These are phyloP conservation scores for Plectosphaerella sp. DNA, from an alignment of 2,329 filamentous ascomycete species.

Conservation along the genomic window DNA sequence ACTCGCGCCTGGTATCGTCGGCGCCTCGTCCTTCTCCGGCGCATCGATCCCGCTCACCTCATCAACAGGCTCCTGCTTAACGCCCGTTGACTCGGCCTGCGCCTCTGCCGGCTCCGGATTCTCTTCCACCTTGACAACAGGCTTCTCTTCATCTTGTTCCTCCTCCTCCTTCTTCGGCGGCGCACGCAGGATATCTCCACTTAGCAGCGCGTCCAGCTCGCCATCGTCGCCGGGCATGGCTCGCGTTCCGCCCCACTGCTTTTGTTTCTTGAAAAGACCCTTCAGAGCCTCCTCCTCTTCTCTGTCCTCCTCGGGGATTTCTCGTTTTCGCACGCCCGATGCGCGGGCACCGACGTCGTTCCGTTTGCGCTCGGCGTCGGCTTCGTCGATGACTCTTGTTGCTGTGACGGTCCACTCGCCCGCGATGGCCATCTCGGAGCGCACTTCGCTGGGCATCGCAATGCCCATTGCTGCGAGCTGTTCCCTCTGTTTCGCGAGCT, in stretches of 20 bases:
- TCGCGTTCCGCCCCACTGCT: constrained; percentile 48
- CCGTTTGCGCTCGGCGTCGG: constrained; percentile 30
- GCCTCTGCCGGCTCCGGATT: constrained; percentile 1
- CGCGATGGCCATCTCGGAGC: constrained; percentile 78
- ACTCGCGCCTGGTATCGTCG: constrained; percentile 5
- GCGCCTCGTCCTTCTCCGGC: constrained; percentile 3
- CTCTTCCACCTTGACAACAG: constrained; percentile 21
- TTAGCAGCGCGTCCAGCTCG: constrained; percentile 60
- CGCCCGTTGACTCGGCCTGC: constrained; percentile 19
- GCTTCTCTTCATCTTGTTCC: constrained; percentile 1
- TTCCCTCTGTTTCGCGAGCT: constrained; percentile 78
- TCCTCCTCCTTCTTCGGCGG: constrained; percentile 22
- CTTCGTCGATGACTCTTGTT: constrained; percentile 52
- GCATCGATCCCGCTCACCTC: constrained; percentile 10
- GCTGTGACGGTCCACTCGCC: constrained; percentile 80
- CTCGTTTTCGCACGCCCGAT: constrained; percentile 59
- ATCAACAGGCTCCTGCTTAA: constrained; percentile 34
- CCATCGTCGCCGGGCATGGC: constrained; percentile 40
- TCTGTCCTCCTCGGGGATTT: constrained; percentile 53
- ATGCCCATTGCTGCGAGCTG: constrained; percentile 87
- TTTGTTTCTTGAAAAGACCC: constrained; percentile 55
- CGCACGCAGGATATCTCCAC: constrained; percentile 24
- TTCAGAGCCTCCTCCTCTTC: constrained; percentile 57
- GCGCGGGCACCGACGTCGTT: constrained; percentile 42
- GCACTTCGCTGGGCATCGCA: constrained; percentile 72